A percentile compares a stretch with the other conserved stretches of the same genome.
phyloP scores from a whole-genome alignment of 192 early-diverging fungal species.

The Gonapodya prolifera region DNA sequence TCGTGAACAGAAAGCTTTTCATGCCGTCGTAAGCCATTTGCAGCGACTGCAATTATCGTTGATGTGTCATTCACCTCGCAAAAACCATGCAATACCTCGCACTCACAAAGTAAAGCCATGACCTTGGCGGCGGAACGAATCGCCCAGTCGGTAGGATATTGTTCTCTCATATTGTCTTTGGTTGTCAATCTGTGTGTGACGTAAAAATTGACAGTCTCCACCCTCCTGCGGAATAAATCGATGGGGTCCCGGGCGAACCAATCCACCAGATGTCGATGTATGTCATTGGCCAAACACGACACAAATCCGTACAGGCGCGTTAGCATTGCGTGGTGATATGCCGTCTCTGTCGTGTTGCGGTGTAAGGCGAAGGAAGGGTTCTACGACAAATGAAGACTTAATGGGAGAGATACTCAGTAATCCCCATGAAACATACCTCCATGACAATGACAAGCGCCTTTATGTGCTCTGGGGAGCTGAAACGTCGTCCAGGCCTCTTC shows the following conservation, averaged over 20 bases:
- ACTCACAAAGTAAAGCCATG: constrained; percentile 12
- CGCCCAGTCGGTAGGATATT: constrained; percentile 11
- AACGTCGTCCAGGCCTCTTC: background rate
- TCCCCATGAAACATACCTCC: background rate
- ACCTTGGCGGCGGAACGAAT: constrained; percentile 6
- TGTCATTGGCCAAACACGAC: background rate
- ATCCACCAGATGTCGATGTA: constrained; percentile 1
- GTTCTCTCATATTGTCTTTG: constrained; percentile 6
- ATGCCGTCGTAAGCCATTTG: background rate
- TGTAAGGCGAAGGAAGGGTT: background rate
- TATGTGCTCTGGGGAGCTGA: background rate
- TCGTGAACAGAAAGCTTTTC: background rate
- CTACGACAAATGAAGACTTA: background rate
- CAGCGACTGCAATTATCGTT: background rate
- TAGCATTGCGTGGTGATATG: background rate
- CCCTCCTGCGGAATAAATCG: background rate
- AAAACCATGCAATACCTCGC: background rate
- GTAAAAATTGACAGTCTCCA: background rate
- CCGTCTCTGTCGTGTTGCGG: background rate
- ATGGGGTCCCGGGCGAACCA: background rate
- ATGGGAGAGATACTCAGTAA: background rate
- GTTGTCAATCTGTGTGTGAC: background rate
- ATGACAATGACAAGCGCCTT: background rate
- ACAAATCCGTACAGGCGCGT: constrained; percentile 1
- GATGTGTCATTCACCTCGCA: background rate